phyloP scores from a whole-genome alignment of 306 rosid species.

The Alnus glutinosa region DNA sequence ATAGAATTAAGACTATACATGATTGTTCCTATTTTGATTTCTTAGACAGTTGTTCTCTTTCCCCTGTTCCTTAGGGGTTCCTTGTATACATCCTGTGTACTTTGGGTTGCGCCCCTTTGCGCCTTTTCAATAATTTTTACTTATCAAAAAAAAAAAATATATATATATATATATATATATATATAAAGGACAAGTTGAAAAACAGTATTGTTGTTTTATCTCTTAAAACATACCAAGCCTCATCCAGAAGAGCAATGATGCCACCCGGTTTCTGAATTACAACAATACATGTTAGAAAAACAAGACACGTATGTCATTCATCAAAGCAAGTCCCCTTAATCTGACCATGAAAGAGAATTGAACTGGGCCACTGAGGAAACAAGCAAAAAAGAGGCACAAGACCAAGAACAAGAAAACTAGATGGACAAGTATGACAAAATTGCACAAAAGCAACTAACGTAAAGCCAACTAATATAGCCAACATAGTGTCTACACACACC shows the following conservation, averaged over 20 bases:
- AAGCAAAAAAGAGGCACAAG: background rate
- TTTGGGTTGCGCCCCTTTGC: too few relatives aligned
- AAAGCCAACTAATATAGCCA: too few relatives aligned
- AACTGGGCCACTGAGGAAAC: background rate
- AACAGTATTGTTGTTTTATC: constrained; percentile 12
- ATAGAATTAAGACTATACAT: too few relatives aligned
- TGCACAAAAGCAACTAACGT: background rate
- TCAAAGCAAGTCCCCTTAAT: background rate
- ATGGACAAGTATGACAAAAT: background rate
- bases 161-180: too few relatives aligned
- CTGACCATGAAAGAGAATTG: constrained; percentile 5
- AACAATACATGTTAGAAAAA: constrained; percentile 40
- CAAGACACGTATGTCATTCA: background rate
- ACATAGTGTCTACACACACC: too few relatives aligned
- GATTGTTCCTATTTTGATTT: too few relatives aligned
- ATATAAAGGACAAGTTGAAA: background rate
- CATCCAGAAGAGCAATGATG: constrained; percentile 90
- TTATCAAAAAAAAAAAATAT: too few relatives aligned
- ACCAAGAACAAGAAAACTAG: background rate
- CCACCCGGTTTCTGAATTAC: constrained; percentile 95
- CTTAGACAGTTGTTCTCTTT: too few relatives aligned
- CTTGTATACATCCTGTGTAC: too few relatives aligned
- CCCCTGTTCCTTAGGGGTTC: too few relatives aligned
- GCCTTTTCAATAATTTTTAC: too few relatives aligned
- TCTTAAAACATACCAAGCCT: constrained; percentile 79